Conservation (phyloP, 768 basidiomycete species). For the Podaxis sp. region DNA sequence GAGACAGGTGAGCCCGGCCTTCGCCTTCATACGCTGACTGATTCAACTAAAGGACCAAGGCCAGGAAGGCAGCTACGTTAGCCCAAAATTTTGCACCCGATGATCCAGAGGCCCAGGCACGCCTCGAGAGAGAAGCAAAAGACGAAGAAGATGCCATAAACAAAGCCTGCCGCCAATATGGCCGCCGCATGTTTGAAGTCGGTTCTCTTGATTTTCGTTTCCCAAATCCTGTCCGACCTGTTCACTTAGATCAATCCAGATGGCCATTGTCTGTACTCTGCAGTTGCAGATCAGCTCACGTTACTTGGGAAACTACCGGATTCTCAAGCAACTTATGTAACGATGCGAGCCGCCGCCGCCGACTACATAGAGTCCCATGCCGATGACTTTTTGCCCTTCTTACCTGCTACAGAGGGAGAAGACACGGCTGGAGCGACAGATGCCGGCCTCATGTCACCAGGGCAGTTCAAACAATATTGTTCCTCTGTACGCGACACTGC, state of each 20-base stretch:
- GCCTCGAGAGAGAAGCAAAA: constrained; percentile 61
- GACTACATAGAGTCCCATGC: constrained; percentile 79
- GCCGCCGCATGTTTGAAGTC: constrained; percentile 67
- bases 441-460: constrained; percentile 68
- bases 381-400: constrained; percentile 91
- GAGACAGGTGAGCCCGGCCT: constrained; percentile 54
- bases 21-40: not conserved
- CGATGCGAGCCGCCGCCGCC: constrained; percentile 69
- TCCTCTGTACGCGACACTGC: constrained; percentile 74
- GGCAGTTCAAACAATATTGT: constrained; percentile 76
- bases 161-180: constrained; percentile 62
- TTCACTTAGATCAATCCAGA: constrained; percentile 82
- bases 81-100: constrained; percentile 50
- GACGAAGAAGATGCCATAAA: constrained; percentile 68
- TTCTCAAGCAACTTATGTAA: constrained; percentile 56
- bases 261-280: constrained; percentile 94
- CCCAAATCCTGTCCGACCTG: not conserved
- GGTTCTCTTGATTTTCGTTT: constrained; percentile 17
- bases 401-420: constrained; percentile 73
- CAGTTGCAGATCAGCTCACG: constrained; percentile 88
- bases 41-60: constrained; percentile 39
- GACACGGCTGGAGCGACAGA: constrained; percentile 64
- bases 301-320: constrained; percentile 67
- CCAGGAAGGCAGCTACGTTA: constrained; percentile 67
- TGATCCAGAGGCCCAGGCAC: constrained; percentile 60